phyloP scores from a whole-genome alignment of 169 alveolate genomes.

The Miamiensis avidus region DNA sequence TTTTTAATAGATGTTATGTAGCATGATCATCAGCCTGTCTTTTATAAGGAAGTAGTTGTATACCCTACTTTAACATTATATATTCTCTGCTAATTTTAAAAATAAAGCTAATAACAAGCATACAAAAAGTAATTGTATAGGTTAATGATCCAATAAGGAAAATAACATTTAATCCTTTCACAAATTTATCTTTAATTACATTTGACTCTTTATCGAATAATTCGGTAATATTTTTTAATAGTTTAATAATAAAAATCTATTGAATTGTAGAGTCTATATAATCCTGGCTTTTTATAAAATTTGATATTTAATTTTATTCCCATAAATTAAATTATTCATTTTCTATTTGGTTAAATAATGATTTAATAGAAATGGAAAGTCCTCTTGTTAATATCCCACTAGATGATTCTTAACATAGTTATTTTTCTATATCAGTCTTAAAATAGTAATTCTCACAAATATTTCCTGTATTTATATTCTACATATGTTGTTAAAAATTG shows the following conservation, averaged over 20 bases:
- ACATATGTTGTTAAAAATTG: no score
- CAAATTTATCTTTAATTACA: background rate
- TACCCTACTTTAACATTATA: background rate
- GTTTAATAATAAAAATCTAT: no score
- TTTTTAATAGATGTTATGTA: background rate
- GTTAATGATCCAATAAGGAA: background rate
- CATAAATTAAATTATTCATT: background rate
- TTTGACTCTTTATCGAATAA: background rate
- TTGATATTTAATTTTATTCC: background rate
- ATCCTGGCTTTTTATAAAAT: no score
- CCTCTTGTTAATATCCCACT: background rate
- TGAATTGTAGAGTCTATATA: background rate
- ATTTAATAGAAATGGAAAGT: background rate
- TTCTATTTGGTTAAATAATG: background rate
- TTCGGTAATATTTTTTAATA: background rate
- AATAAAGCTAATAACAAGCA: background rate
- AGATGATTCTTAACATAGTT: background rate
- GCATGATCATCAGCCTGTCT: background rate
- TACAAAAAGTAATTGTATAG: no score
- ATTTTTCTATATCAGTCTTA: background rate
- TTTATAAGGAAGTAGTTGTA: background rate
- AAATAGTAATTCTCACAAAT: background rate
- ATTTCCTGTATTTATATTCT: background rate
- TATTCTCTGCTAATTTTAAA: background rate
- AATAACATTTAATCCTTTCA: no score